Evolutionary conservation across 2,329 filamentous ascomycete genomes (phyloP).

Genomic region (Sporothrix protearum): DNA sequence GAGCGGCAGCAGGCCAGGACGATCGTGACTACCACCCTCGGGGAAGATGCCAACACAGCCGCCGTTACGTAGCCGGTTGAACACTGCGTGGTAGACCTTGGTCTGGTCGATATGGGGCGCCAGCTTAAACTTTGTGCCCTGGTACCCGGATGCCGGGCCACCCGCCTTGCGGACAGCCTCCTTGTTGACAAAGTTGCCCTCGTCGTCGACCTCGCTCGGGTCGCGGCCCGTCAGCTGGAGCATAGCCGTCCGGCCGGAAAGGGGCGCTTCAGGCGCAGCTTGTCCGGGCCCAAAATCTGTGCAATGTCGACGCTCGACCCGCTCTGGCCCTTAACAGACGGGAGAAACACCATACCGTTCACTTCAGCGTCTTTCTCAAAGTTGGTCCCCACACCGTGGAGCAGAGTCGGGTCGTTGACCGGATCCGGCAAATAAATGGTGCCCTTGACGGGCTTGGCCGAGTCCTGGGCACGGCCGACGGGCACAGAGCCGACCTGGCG

Average conservation of each 20-base stretch:
- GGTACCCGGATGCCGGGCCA: constrained; percentile 58
- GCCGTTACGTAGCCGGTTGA: constrained; percentile 72
- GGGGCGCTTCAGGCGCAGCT: constrained; percentile 80
- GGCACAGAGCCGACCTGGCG: constrained; percentile 83
- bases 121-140: constrained; percentile 79
- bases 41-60: constrained; percentile 96
- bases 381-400: constrained; percentile 75
- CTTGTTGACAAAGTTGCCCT: constrained; percentile 60
- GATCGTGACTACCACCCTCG: constrained; percentile 92
- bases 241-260: constrained; percentile 71
- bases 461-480: constrained; percentile 88
- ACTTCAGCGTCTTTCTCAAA: constrained; percentile 74
- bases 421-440: constrained; percentile 87
- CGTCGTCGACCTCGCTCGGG: constrained; percentile 60
- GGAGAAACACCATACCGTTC: constrained; percentile 82
- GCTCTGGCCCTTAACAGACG: constrained; percentile 71
- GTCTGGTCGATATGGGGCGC: constrained; percentile 94
- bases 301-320: constrained; percentile 80
- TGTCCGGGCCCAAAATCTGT: constrained; percentile 73
- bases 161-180: constrained; percentile 39
- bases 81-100: constrained; percentile 89
- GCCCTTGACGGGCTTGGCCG: constrained; percentile 73
- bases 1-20: constrained; percentile 82
- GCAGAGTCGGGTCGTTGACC: constrained; percentile 73
- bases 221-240: constrained; percentile 73